These are phyloP conservation scores for Lodderomyces orthopsilosis DNA, from an alignment of 1,139 yeast species.

Conservation along the genomic window DNA sequence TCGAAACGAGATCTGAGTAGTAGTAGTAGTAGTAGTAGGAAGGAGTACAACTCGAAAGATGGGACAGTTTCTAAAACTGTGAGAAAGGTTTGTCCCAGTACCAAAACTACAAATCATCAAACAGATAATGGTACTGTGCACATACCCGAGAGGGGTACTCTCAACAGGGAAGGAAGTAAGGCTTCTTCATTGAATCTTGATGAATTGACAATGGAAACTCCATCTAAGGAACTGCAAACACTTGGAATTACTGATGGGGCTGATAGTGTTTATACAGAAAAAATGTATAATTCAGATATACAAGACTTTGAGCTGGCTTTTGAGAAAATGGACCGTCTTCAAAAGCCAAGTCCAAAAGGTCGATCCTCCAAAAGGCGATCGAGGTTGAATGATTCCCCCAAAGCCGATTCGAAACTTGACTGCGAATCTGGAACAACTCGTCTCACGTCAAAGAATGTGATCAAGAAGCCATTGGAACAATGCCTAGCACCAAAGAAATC, in stretches of 20 bases:
- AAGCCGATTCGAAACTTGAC: neutral
- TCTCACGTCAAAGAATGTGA: conserved; percentile 6
- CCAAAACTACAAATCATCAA: too few species aligned
- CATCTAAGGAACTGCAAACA: neutral
- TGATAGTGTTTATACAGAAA: neutral
- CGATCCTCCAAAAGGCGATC: conserved; percentile 1
- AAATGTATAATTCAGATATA: neutral
- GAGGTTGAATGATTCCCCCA: neutral
- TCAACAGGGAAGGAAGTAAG: too few species aligned
- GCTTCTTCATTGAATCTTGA: too few species aligned
- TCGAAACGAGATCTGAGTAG: too few species aligned
- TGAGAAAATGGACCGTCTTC: neutral
- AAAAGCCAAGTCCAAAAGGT: neutral
- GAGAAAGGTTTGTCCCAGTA: too few species aligned
- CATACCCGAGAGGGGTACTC: too few species aligned
- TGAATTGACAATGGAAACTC: too few species aligned
- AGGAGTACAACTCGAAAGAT: too few species aligned
- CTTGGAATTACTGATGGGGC: neutral
- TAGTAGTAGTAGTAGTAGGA: too few species aligned
- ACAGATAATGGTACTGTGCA: too few species aligned
- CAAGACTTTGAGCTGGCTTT: neutral
- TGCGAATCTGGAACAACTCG: neutral
- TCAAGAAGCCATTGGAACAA: conserved; percentile 18
- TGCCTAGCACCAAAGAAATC: conserved; percentile 22
- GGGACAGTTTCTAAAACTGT: too few species aligned